Conservation (phyloP, 495 filamentous ascomycete species). For the Penicillium canescens region DNA sequence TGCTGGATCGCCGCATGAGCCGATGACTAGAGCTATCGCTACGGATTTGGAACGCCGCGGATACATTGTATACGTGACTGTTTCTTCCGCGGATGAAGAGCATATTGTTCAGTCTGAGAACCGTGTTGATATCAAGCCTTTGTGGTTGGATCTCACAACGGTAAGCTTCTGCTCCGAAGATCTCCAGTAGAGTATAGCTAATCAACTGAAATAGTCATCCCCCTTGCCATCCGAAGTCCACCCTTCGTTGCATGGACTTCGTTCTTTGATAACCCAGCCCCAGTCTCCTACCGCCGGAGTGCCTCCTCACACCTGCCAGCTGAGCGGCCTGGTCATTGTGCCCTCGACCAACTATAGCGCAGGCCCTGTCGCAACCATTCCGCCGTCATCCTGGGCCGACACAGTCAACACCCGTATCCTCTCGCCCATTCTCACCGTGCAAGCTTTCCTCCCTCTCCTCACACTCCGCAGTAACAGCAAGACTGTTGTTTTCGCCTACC, state of each 20-base stretch:
- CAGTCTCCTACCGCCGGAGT: constrained; percentile 71
- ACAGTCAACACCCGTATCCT: constrained; percentile 89
- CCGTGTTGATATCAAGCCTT: constrained; percentile 74
- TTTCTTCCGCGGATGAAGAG: constrained; percentile 78
- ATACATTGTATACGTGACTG: constrained; percentile 90
- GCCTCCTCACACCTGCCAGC: constrained; percentile 68
- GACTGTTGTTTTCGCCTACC: constrained; percentile 78
- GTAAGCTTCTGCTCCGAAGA: constrained; percentile 17
- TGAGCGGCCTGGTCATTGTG: constrained; percentile 78
- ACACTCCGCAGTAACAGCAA: constrained; percentile 50
- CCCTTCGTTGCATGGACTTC: constrained; percentile 52
- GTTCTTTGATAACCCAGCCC: constrained; percentile 64
- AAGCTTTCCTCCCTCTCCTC: constrained; percentile 83
- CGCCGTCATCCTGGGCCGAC: constrained; percentile 80
- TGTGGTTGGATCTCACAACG: constrained; percentile 78
- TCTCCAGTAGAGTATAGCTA: neutral
- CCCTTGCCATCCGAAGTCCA: constrained; percentile 56
- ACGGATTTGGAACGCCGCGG: constrained; percentile 86
- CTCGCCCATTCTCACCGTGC: constrained; percentile 82
- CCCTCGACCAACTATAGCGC: constrained; percentile 60
- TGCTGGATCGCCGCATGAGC: constrained; percentile 77
- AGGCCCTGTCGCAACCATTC: constrained; percentile 78
- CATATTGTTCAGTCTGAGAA: constrained; percentile 71
- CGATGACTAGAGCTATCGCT: constrained; percentile 76
- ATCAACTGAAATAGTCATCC: constrained; percentile 45